Conservation (phyloP, 1,139 yeast species). For the Magnusiomyces tetraspermus region DNA sequence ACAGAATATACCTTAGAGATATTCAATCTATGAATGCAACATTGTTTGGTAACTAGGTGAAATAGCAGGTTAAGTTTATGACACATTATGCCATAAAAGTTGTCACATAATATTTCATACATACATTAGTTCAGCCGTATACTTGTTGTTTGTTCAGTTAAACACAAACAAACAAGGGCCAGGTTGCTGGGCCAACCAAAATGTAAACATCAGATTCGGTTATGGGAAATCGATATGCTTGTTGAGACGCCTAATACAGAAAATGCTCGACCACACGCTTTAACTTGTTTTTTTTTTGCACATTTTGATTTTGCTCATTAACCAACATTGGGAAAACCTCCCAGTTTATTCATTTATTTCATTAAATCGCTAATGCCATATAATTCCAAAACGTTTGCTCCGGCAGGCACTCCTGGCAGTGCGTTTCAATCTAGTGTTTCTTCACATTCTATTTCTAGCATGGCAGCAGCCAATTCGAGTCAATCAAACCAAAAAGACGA, state of each 20-base stretch:
- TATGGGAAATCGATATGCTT: no score
- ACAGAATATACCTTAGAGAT: no score
- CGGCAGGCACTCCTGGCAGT: slow-evolving; percentile 5
- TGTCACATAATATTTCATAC: no score
- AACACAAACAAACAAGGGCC: background rate
- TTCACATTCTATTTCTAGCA: background rate
- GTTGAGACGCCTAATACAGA: background rate
- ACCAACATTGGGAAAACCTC: background rate
- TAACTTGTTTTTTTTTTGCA: background rate
- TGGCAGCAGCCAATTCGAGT: slow-evolving; percentile 5
- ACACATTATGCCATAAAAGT: no score
- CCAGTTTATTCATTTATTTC: background rate
- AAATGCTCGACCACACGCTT: background rate
- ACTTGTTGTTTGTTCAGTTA: background rate
- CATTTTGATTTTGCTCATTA: background rate
- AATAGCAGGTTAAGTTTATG: no score
- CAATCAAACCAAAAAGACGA: slow-evolving; percentile 14
- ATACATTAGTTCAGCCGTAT: background rate
- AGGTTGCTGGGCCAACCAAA: background rate
- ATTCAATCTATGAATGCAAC: no score
- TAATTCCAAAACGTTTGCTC: slow-evolving; percentile 12
- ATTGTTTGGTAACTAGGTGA: no score
- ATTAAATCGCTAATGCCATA: background rate
- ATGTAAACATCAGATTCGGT: background rate
- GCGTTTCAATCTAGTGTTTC: background rate